These are phyloP conservation scores for Mortierella claussenii DNA, from an alignment of 192 early-diverging fungal genomes.

Conservation along the genomic window DNA sequence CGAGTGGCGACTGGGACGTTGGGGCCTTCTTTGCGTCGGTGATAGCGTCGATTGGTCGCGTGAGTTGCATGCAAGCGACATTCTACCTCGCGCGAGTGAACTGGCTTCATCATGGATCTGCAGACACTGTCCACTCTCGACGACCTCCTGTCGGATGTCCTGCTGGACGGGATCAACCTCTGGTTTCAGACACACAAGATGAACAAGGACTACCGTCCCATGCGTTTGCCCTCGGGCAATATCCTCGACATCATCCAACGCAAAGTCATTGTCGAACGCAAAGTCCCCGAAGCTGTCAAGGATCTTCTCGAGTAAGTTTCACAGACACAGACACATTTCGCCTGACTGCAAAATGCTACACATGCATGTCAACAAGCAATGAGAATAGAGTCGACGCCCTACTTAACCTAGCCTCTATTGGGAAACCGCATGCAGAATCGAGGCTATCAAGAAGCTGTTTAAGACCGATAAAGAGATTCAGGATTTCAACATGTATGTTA, in stretches of 20 bases:
- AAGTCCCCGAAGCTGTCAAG: constrained; percentile 53
- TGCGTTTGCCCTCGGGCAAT: constrained; percentile 21
- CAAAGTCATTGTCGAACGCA: constrained; percentile 46
- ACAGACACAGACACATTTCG: not conserved
- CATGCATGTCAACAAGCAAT: not conserved
- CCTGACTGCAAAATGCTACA: constrained; percentile 2
- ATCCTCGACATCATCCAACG: constrained; percentile 55
- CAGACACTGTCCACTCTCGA: constrained; percentile 59
- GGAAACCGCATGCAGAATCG: constrained; percentile 52
- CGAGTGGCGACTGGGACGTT: no score
- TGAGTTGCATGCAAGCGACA: no score
- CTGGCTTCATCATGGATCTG: constrained; percentile 53
- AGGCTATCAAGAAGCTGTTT: constrained; percentile 46
- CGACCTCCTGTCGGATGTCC: constrained; percentile 59
- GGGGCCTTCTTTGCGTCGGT: no score
- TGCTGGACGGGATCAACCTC: constrained; percentile 57
- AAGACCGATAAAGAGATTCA: constrained; percentile 43
- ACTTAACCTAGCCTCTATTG: not conserved
- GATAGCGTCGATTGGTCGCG: no score
- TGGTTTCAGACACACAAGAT: constrained; percentile 66
- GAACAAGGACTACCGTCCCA: constrained; percentile 51
- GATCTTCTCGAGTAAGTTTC: constrained; percentile 55
- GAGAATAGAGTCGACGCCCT: not conserved
- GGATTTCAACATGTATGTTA: constrained; percentile 57
- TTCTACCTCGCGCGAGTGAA: not conserved